Evolutionary conservation across 1,284 basidiomycete species (phyloP), one percentile per base, ranked within the genome.

Genomic region (Naganishia sp.): DNA sequence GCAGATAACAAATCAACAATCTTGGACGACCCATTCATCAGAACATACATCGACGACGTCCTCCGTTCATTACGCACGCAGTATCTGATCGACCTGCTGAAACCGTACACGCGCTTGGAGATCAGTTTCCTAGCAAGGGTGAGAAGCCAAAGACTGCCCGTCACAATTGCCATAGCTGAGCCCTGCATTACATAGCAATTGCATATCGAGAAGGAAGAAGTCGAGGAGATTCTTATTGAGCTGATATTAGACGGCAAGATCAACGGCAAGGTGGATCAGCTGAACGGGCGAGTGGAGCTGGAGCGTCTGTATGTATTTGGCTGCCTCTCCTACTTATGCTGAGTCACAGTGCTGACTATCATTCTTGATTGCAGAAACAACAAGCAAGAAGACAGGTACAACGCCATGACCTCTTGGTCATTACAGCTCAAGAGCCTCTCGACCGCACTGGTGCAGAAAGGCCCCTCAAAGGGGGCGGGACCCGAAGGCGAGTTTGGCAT

Each of bases 71-170:
- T 99, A 59, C 86, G 95, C 5, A 98, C 94, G 0, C 93, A 95
- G 74, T 99, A 97, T 78, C 86, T 99, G 68, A 93, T 98, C 71
- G 95, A 98, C 77, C 86, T 97, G 69, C 94, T 99, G 83, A 94
- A 94, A 78, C 94, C 94, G 1, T 99, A 99, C 80, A 94, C 91
- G 1, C 85, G 94, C 43, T 84, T 99, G 54, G 93, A 97, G 77
- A 84, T 98, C 49, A 85, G 87, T 15, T 96, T 94, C 84, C 84
- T 98, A 15, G 92, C 91, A 43, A 90, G 90, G 82, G 92, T 90
- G 72, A 66, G 81, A n/a, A 52, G 23, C 16, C 46, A 28, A 28
- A 2, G 39, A 28, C 28, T 15, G 2, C 28, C 16, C 10, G 43
- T 10, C 36, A 3, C 2, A 15, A 23, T 50, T n/a, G 3, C 25